A percentile compares a stretch with the other conserved stretches of the same genome.
These are phyloP conservation scores for Pseudomassariella vexata DNA, from an alignment of 2,329 filamentous ascomycete species.

Conservation along the genomic window DNA sequence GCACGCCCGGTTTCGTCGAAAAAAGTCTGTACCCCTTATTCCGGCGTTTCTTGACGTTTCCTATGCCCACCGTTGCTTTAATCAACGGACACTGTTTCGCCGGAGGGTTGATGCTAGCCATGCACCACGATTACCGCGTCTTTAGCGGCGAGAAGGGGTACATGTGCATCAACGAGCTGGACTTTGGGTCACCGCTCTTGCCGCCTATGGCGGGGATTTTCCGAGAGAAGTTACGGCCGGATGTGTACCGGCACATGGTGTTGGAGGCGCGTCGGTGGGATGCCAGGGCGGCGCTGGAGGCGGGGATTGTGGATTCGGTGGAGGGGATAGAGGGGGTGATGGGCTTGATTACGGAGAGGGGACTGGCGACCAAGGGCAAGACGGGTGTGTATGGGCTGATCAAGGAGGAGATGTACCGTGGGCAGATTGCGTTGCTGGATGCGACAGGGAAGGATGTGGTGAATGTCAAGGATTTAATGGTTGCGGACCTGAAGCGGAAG, in stretches of 20 bases:
- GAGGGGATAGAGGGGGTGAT: constrained; percentile 34
- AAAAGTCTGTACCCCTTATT: constrained; percentile 59
- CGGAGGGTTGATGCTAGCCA: constrained; percentile 73
- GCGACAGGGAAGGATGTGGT: constrained; percentile 17
- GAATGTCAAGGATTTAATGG: constrained; percentile 31
- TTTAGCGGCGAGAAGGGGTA: constrained; percentile 63
- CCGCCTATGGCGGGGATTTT: constrained; percentile 72
- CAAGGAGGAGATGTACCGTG: constrained; percentile 71
- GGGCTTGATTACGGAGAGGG: constrained; percentile 33
- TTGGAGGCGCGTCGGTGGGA: constrained; percentile 68
- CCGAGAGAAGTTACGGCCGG: constrained; percentile 56
- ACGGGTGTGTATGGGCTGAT: constrained; percentile 64
- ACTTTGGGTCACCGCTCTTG: constrained; percentile 71
- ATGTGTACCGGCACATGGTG: constrained; percentile 57
- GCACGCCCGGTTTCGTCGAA: constrained; percentile 56
- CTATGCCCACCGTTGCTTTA: constrained; percentile 77
- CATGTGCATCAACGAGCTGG: constrained; percentile 74
- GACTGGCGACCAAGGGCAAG: constrained; percentile 55
- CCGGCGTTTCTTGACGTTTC: constrained; percentile 61
- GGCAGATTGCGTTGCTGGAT: constrained; percentile 54
- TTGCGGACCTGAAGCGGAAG: constrained; percentile 43
- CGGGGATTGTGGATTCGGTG: constrained; percentile 59
- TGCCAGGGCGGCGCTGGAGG: constrained; percentile 56
- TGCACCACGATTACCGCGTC: constrained; percentile 79
- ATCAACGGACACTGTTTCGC: constrained; percentile 79